A percentile compares a stretch with the other conserved stretches of the same genome.
phyloP scores from a whole-genome alignment of 1,284 basidiomycete genomes.

The Exobasidium rhododendri region DNA sequence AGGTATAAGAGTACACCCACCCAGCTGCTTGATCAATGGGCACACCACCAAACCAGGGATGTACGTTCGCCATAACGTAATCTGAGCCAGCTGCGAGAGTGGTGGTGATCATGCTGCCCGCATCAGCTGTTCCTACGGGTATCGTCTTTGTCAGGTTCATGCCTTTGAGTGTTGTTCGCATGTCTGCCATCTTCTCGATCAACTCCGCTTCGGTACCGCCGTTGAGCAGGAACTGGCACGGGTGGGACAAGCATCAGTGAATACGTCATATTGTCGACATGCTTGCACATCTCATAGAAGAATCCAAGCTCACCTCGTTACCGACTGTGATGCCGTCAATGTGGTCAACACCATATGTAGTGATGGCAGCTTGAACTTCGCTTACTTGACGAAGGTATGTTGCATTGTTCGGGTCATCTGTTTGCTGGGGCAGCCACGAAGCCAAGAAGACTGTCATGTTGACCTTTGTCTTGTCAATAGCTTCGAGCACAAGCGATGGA shows the following conservation, averaged over 20 bases:
- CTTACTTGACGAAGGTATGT: conserved; percentile 73
- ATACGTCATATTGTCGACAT: no score
- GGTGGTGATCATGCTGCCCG: conserved; percentile 69
- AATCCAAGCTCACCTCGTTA: conserved; percentile 51
- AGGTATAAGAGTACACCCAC: conserved; percentile 67
- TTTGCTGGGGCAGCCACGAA: conserved; percentile 61
- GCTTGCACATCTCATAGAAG: no score
- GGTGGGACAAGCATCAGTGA: no score
- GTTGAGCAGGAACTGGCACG: conserved; percentile 39
- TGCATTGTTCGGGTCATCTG: conserved; percentile 62
- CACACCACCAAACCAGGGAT: conserved; percentile 69
- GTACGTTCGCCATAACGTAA: conserved; percentile 70
- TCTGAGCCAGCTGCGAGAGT: conserved; percentile 69
- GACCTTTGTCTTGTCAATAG: conserved; percentile 82
- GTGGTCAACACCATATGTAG: conserved; percentile 73
- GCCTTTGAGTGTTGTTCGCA: conserved; percentile 62
- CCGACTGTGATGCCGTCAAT: conserved; percentile 71
- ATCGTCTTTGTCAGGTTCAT: conserved; percentile 59
- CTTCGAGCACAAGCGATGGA: conserved; percentile 64
- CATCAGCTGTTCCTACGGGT: conserved; percentile 83
- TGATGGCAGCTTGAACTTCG: conserved; percentile 66
- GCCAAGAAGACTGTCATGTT: conserved; percentile 82
- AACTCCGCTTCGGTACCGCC: conserved; percentile 57
- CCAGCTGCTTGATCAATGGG: conserved; percentile 67
- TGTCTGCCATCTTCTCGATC: conserved; percentile 64